Evolutionary conservation across 768 basidiomycete species (phyloP).

Genomic region (Lactifluus volemus): DNA sequence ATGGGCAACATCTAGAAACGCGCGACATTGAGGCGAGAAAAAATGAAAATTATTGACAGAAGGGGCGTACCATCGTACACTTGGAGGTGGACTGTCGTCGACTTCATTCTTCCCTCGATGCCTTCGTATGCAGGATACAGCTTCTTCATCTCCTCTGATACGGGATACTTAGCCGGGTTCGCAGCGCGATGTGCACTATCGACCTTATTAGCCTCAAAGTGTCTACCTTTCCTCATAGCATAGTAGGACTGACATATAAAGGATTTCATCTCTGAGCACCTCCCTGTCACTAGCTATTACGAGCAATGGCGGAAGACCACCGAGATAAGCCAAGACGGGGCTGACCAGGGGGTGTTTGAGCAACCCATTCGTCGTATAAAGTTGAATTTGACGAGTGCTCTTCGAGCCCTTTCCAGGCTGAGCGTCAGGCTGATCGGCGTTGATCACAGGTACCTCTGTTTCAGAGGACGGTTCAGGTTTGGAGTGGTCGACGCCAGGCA

Average conservation of each 20-base stretch:
- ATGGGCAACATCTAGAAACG: conserved; percentile 52
- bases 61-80: conserved; percentile 68
- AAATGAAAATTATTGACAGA: not conserved
- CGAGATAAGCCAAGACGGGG: conserved; percentile 72
- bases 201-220: not conserved
- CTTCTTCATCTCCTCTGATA: conserved; percentile 35
- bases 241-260: conserved; percentile 49
- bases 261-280: conserved; percentile 84
- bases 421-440: not conserved
- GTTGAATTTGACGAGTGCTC: conserved; percentile 67
- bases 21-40: not conserved
- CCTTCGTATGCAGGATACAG: conserved; percentile 51
- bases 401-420: conserved; percentile 34
- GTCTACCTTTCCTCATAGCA: not conserved
- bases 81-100: conserved; percentile 85
- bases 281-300: conserved; percentile 85
- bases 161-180: conserved; percentile 58
- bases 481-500: conserved; percentile 38
- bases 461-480: not conserved
- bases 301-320: conserved; percentile 81
- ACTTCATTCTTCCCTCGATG: conserved; percentile 42
- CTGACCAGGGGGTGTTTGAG: conserved; percentile 77
- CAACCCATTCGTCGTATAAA: conserved; percentile 77
- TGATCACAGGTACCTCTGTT: not conserved
- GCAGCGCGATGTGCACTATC: conserved; percentile 85